A percentile compares a stretch with the other conserved stretches of the same genome.
Conservation (phyloP, 2,329 filamentous ascomycete species). For the Trichoderma afroharzianum region DNA sequence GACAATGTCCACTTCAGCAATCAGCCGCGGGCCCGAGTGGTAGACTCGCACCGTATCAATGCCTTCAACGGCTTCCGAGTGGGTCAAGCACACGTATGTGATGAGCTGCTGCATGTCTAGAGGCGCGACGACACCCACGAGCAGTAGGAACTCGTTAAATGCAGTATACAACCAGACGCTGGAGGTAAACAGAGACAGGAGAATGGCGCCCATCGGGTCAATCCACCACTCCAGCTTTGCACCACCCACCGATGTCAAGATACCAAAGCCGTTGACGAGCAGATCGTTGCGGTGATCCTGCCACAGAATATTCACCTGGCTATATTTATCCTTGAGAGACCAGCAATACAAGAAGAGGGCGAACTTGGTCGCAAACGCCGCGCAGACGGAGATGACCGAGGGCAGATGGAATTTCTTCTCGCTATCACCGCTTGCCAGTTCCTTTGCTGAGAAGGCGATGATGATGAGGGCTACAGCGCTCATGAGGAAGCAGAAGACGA, state of each 20-base stretch:
- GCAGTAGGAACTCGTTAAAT: constrained; percentile 81
- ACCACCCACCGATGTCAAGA: constrained; percentile 87
- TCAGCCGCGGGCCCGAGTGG: constrained; percentile 81
- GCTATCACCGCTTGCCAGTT: constrained; percentile 56
- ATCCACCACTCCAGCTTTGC: constrained; percentile 91
- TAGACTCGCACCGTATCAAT: constrained; percentile 96
- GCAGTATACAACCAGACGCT: constrained; percentile 80
- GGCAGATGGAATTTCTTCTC: constrained; percentile 71
- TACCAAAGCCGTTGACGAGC: constrained; percentile 91
- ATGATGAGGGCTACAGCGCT: constrained; percentile 86
- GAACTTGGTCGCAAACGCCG: constrained; percentile 84
- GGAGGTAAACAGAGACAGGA: constrained; percentile 75
- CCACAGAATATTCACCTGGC: constrained; percentile 88
- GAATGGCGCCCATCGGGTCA: constrained; percentile 85
- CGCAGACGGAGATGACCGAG: constrained; percentile 77
- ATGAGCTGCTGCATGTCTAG: constrained; percentile 88
- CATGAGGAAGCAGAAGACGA: constrained; percentile 96
- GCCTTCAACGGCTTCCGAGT: constrained; percentile 73
- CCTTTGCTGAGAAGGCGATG: constrained; percentile 78
- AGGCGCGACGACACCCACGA: constrained; percentile 85
- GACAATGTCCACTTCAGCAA: constrained; percentile 94
- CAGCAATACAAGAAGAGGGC: constrained; percentile 87
- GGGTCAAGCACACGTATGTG: constrained; percentile 87
- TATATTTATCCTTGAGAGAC: constrained; percentile 85
- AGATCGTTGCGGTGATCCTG: constrained; percentile 96